These are phyloP conservation scores for Capsicum rhomboideum DNA, from an alignment of 257 asterid genomes.

Conservation along the genomic window DNA sequence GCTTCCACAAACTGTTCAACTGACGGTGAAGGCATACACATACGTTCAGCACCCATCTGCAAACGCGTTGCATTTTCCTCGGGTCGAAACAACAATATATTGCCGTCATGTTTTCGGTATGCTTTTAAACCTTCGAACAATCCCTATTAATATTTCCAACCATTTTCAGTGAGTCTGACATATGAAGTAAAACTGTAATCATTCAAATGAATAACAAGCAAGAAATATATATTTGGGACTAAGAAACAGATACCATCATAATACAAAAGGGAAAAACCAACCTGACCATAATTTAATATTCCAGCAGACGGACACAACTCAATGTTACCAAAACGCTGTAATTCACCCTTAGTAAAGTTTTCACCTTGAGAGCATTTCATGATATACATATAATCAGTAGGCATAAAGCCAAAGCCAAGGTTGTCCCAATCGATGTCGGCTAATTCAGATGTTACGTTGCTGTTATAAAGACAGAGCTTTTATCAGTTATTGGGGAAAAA, in stretches of 20 bases:
- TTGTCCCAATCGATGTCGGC: constrained; percentile 89
- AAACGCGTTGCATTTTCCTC: constrained; percentile 75
- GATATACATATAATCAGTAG: constrained; percentile 87
- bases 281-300: constrained; percentile 92
- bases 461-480: constrained; percentile 25
- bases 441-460: constrained; percentile 40
- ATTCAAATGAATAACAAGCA: background rate
- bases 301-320: constrained; percentile 97
- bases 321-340: constrained; percentile 83
- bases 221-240: background rate
- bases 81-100: constrained; percentile 77
- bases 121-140: constrained; percentile 92
- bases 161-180: background rate
- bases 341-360: constrained; percentile 59
- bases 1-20: constrained; percentile 89
- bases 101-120: constrained; percentile 69
- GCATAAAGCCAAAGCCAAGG: constrained; percentile 68
- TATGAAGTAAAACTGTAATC: background rate
- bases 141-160: constrained; percentile 40
- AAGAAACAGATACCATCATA: background rate
- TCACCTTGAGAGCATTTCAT: constrained; percentile 80
- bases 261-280: constrained; percentile 20
- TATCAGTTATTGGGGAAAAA: background rate
- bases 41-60: constrained; percentile 83
- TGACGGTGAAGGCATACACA: constrained; percentile 97